Evolutionary conservation across 2,329 filamentous ascomycete species (phyloP).

Genomic region (Podosphaera leucotricha): DNA sequence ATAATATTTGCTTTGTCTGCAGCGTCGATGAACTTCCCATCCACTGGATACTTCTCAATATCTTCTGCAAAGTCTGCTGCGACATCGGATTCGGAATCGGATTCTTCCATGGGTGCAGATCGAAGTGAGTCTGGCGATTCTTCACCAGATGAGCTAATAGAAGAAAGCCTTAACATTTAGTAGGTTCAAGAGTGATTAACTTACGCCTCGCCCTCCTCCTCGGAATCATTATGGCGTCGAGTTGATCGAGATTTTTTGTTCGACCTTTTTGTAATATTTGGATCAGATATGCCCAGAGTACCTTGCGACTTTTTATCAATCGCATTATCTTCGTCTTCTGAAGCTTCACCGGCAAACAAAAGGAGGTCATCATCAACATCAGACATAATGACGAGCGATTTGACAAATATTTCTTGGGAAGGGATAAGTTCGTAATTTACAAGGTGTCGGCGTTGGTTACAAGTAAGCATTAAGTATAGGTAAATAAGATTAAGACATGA

Average conservation of each 20-base stretch:
- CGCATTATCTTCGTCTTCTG: slow-evolving; percentile 27
- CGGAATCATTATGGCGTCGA: slow-evolving; percentile 31
- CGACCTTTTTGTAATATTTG: slow-evolving; percentile 19
- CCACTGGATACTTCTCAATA: slow-evolving; percentile 55
- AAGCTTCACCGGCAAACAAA: slow-evolving; percentile 64
- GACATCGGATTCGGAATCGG: slow-evolving; percentile 50
- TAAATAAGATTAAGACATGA: background rate
- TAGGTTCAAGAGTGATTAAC: slow-evolving; percentile 17
- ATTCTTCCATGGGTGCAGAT: slow-evolving; percentile 79
- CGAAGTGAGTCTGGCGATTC: slow-evolving; percentile 51
- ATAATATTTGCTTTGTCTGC: slow-evolving; percentile 60
- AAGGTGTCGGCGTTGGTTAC: too few relatives aligned
- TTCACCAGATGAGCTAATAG: slow-evolving; percentile 39
- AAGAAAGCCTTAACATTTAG: slow-evolving; percentile 1
- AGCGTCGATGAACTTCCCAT: slow-evolving; percentile 58
- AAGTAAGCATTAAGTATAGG: too few relatives aligned
- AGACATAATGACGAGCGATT: slow-evolving; percentile 29
- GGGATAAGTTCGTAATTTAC: too few relatives aligned
- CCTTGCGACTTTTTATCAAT: slow-evolving; percentile 27
- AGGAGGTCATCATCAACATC: slow-evolving; percentile 87
- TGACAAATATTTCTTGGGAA: background rate
- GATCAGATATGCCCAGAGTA: slow-evolving; percentile 28
- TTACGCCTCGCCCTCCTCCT: slow-evolving; percentile 70
- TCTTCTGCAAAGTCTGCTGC: slow-evolving; percentile 27
- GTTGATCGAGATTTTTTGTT: slow-evolving; percentile 17